These are phyloP conservation scores for Panaeolus cyanescens DNA, from an alignment of 768 basidiomycete species.

Conservation along the genomic window DNA sequence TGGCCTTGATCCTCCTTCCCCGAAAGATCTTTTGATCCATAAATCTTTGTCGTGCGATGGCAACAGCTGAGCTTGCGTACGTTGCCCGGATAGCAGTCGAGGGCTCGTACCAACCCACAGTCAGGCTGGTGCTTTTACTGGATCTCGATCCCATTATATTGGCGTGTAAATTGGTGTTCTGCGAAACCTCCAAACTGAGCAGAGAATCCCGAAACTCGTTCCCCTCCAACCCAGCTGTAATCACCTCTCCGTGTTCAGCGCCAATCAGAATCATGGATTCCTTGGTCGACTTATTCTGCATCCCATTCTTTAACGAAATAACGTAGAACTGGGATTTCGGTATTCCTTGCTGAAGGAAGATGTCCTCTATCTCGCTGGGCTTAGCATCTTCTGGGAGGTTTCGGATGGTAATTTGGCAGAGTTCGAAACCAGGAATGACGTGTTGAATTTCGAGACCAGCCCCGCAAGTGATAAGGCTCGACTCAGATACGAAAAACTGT, in stretches of 20 bases:
- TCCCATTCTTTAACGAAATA: conserved; percentile 17
- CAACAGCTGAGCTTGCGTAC: conserved; percentile 34
- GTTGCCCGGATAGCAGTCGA: conserved; percentile 46
- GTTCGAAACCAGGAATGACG: conserved; percentile 53
- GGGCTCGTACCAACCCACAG: conserved; percentile 53
- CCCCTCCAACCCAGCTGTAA: conserved; percentile 48
- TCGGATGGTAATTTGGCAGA: conserved; percentile 46
- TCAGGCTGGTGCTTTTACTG: conserved; percentile 36
- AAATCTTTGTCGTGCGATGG: conserved; percentile 32
- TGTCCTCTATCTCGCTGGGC: conserved; percentile 37
- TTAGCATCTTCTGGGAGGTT: conserved; percentile 45
- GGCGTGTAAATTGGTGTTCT: conserved; percentile 30
- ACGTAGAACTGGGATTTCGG: conserved; percentile 34
- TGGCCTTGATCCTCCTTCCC: conserved; percentile 49
- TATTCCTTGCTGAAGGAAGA: conserved; percentile 47
- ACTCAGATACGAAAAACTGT: conserved; percentile 43
- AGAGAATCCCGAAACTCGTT: conserved; percentile 45
- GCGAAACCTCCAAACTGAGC: conserved; percentile 43
- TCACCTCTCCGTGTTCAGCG: conserved; percentile 37
- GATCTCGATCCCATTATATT: conserved; percentile 41
- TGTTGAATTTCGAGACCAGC: conserved; percentile 49
- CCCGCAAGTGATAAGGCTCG: conserved; percentile 50
- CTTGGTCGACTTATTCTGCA: conserved; percentile 16
- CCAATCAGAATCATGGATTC: conserved; percentile 48
- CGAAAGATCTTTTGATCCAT: conserved; percentile 36